phyloP scores from a whole-genome alignment of 2,329 filamentous ascomycete genomes.

The Fusarium sp. region DNA sequence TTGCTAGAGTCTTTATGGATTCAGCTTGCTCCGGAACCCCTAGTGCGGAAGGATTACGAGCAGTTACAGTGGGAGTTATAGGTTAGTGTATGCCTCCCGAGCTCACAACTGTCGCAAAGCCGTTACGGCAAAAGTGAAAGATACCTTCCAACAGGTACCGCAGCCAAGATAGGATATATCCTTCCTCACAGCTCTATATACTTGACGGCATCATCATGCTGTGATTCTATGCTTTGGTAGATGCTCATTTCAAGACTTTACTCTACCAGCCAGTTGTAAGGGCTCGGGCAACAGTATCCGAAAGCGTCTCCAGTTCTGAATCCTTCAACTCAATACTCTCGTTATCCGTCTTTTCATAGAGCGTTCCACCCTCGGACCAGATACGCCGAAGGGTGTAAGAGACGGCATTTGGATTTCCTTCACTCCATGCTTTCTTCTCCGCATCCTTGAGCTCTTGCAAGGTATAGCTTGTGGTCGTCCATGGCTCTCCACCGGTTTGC shows the following conservation, averaged over 20 bases:
- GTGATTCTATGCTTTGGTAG: too few relatives aligned
- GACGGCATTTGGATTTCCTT: constrained; percentile 63
- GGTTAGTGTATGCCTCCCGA: too few relatives aligned
- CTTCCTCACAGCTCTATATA: too few relatives aligned
- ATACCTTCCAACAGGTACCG: too few relatives aligned
- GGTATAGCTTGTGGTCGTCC: constrained; percentile 49
- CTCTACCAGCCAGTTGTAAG: constrained; percentile 34
- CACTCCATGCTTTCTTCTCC: constrained; percentile 71
- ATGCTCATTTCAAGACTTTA: not conserved
- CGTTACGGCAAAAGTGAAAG: too few relatives aligned
- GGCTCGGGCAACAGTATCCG: constrained; percentile 35
- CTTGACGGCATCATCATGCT: too few relatives aligned
- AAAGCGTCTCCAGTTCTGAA: constrained; percentile 64
- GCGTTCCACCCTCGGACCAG: constrained; percentile 78
- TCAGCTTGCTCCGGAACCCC: too few relatives aligned
- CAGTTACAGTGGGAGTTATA: too few relatives aligned
- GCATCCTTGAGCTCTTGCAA: constrained; percentile 64
- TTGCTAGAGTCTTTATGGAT: too few relatives aligned
- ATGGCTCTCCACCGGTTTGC: constrained; percentile 67
- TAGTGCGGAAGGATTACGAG: too few relatives aligned
- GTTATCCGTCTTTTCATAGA: constrained; percentile 78
- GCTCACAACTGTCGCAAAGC: too few relatives aligned
- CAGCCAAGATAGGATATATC: too few relatives aligned
- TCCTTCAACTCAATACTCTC: constrained; percentile 62
- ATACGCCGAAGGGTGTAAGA: constrained; percentile 73